Evolutionary conservation across 1,139 yeast genomes (phyloP).

Genomic region (Hyphopichia fennica): DNA sequence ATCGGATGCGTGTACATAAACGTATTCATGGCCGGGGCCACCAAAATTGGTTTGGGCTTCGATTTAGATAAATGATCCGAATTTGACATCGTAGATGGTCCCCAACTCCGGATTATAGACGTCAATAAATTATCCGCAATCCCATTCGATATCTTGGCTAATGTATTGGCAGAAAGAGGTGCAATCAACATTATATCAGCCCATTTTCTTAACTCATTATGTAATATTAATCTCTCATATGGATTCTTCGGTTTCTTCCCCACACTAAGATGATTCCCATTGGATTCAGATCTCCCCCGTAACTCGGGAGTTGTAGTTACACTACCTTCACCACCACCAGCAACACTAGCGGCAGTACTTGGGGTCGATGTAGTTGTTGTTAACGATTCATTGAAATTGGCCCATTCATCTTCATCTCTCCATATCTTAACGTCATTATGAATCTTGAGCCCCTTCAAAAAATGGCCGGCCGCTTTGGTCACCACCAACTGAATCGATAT

Average conservation of each 20-base stretch:
- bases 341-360: slow-evolving; percentile 15
- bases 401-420: slow-evolving; percentile 95
- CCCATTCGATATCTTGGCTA: slow-evolving; percentile 89
- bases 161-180: slow-evolving; percentile 90
- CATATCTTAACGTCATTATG: slow-evolving; percentile 85
- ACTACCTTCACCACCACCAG: neutral
- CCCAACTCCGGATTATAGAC: slow-evolving; percentile 88
- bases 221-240: slow-evolving; percentile 57
- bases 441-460: slow-evolving; percentile 73
- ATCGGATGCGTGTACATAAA: slow-evolving; percentile 94
- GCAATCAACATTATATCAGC: slow-evolving; percentile 91
- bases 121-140: slow-evolving; percentile 86
- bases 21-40: slow-evolving; percentile 98
- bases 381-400: slow-evolving; percentile 44
- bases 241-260: slow-evolving; percentile 38
- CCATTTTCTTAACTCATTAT: slow-evolving; percentile 90
- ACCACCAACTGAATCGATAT: slow-evolving; percentile 84
- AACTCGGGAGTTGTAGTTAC: too few relatives aligned
- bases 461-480: slow-evolving; percentile 81
- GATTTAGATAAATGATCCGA: neutral
- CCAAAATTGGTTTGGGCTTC: slow-evolving; percentile 66
- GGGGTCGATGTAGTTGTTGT: slow-evolving; percentile 14
- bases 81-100: slow-evolving; percentile 45
- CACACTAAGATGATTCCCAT: slow-evolving; percentile 4
- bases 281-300: too few relatives aligned